A percentile compares a stretch with the other conserved stretches of the same genome.
These are phyloP conservation scores for Pseudocercospora musae DNA, from an alignment of 2,329 filamentous ascomycete species.

Conservation along the genomic window DNA sequence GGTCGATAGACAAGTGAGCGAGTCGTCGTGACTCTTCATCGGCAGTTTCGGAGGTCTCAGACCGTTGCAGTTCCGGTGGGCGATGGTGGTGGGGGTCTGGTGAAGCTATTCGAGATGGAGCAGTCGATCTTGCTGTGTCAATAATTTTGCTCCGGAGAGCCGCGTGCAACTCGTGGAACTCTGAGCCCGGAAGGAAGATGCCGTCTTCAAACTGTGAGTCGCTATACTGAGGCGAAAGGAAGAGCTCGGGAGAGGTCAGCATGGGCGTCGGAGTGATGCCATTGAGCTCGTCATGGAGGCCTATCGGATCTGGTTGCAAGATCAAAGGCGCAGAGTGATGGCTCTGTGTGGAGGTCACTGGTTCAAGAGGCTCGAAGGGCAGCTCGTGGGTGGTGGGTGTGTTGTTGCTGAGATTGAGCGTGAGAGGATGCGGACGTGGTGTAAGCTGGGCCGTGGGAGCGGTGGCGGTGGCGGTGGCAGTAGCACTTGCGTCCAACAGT, in stretches of 20 bases:
- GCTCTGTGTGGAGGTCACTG: not conserved
- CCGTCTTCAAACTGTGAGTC: slow-evolving; percentile 32
- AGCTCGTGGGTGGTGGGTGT: not conserved
- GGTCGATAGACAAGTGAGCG: slow-evolving; percentile 28
- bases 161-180: slow-evolving; percentile 33
- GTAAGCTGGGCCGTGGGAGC: slow-evolving; percentile 7
- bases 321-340: not conserved
- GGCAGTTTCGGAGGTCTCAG: slow-evolving; percentile 11
- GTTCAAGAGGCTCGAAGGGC: slow-evolving; percentile 7
- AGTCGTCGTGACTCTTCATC: slow-evolving; percentile 28
- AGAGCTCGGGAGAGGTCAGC: slow-evolving; percentile 17
- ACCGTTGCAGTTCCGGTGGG: slow-evolving; percentile 6
- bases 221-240: slow-evolving; percentile 29
- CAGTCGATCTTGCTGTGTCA: slow-evolving; percentile 33
- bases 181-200: slow-evolving; percentile 34
- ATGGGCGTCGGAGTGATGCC: slow-evolving; percentile 10
- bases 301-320: not conserved
- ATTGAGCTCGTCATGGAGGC: not conserved
- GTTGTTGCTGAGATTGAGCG: not conserved
- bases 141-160: slow-evolving; percentile 32
- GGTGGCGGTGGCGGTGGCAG: too few species aligned
- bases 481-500: not conserved
- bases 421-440: not conserved
- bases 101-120: slow-evolving; percentile 26
- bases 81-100: slow-evolving; percentile 19